Conservation (phyloP, 225 moss, liverwort and hornwort genomes). For the Sphagnum tenellum region DNA sequence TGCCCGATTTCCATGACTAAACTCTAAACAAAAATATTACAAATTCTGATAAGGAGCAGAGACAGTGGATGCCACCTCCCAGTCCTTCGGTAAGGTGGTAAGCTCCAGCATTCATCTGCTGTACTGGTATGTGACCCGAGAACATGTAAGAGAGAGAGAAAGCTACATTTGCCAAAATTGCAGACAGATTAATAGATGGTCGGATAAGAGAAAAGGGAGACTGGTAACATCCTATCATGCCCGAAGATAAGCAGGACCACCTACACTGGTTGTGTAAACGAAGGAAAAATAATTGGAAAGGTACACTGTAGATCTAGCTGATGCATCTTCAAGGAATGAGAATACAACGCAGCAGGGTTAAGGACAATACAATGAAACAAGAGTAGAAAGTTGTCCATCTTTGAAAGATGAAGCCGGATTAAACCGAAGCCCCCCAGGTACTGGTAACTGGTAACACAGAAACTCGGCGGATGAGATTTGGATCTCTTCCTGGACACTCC, state of each 20-base stretch:
- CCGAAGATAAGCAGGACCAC: neutral
- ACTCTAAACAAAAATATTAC: neutral
- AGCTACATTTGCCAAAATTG: neutral
- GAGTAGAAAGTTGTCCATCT: neutral
- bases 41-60: neutral
- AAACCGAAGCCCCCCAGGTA: slow-evolving; percentile 28
- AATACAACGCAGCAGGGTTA: neutral
- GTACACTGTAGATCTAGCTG: no score
- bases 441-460: slow-evolving; percentile 2
- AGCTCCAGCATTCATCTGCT: slow-evolving; percentile 1
- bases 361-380: neutral
- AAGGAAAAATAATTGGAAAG: neutral
- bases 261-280: neutral
- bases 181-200: neutral
- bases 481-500: no score
- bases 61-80: no score
- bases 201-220: slow-evolving; percentile 8
- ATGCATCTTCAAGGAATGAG: no score
- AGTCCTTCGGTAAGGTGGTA: neutral
- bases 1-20: neutral
- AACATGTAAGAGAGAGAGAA: slow-evolving; percentile 2
- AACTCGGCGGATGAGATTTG: no score
- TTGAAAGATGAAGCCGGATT: slow-evolving; percentile 33
- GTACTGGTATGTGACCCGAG: neutral
- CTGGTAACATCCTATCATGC: neutral